phyloP scores from a whole-genome alignment of 495 filamentous ascomycete species.

The Aspergillus coremiiformis region DNA sequence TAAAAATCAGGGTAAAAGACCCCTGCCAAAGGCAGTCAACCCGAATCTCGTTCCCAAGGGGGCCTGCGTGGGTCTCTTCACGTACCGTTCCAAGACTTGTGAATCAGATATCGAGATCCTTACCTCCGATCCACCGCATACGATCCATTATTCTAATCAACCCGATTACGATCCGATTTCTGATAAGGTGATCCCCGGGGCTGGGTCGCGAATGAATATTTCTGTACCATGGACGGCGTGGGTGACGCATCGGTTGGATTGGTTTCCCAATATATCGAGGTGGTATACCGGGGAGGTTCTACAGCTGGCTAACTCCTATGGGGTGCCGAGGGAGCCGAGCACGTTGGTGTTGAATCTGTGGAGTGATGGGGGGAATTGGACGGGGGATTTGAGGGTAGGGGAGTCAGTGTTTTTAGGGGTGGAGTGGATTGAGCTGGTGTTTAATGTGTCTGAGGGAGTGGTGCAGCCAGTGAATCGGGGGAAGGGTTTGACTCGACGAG shows the following conservation, averaged over 20 bases:
- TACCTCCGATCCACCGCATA: constrained; percentile 47
- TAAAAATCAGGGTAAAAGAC: not conserved
- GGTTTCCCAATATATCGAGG: constrained; percentile 50
- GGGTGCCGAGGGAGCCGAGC: constrained; percentile 52
- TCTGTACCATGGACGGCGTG: constrained; percentile 53
- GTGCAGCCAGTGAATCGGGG: not conserved
- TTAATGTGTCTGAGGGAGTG: constrained; percentile 40
- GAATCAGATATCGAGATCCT: constrained; percentile 76
- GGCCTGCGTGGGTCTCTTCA: constrained; percentile 66
- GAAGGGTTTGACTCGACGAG: not conserved
- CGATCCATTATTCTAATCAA: constrained; percentile 69
- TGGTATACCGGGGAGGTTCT: constrained; percentile 61
- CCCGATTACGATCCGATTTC: constrained; percentile 43
- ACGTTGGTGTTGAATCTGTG: constrained; percentile 65
- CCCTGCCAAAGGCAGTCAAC: constrained; percentile 25
- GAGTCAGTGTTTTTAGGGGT: constrained; percentile 58
- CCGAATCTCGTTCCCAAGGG: constrained; percentile 27
- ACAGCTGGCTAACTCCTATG: constrained; percentile 53
- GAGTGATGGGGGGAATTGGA: constrained; percentile 69
- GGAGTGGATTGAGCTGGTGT: constrained; percentile 68
- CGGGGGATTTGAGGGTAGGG: constrained; percentile 58
- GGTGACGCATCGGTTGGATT: constrained; percentile 68
- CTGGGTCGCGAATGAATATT: constrained; percentile 25
- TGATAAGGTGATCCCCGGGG: constrained; percentile 29
- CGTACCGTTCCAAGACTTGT: constrained; percentile 53